phyloP scores from a whole-genome alignment of 148 eudicot genomes.

The Cornus kousa region DNA sequence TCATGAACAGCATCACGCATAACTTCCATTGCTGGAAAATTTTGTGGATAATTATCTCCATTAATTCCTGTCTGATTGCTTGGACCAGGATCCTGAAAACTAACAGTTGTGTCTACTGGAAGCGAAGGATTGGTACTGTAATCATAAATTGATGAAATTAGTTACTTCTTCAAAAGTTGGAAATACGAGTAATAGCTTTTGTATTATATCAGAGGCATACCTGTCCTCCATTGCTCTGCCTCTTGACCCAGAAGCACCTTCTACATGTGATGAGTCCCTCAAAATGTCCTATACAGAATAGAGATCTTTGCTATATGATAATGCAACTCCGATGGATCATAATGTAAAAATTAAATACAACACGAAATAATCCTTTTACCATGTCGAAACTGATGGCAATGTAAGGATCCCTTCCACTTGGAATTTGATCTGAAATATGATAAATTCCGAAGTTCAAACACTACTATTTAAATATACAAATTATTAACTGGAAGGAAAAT shows the following conservation, averaged over 20 bases:
- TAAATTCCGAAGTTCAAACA: not conserved
- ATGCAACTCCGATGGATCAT: not conserved
- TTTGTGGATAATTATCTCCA: constrained; percentile 23
- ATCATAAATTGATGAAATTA: not conserved
- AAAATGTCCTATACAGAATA: constrained; percentile 21
- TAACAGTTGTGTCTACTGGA: constrained; percentile 15
- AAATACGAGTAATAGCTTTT: not conserved
- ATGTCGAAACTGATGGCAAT: constrained; percentile 59
- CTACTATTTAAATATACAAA: not conserved
- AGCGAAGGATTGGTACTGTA: constrained; percentile 36
- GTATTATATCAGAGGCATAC: constrained; percentile 29
- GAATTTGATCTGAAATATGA: constrained; percentile 47
- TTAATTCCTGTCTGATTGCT: constrained; percentile 12
- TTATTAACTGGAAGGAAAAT: not conserved
- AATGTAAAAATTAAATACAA: not conserved
- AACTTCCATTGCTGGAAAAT: constrained; percentile 35
- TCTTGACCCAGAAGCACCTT: constrained; percentile 20
- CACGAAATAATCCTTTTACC: constrained; percentile 36
- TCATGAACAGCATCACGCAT: constrained; percentile 46
- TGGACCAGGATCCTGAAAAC: constrained; percentile 18
- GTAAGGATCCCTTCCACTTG: constrained; percentile 51
- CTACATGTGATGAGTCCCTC: constrained; percentile 12
- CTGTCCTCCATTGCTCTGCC: constrained; percentile 41
- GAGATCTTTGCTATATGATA: not conserved
- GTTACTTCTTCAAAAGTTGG: not conserved